Base-by-base conservation (phyloP, 2,329 filamentous ascomycete genomes). In the Tolypocladium tropicale region DNA sequence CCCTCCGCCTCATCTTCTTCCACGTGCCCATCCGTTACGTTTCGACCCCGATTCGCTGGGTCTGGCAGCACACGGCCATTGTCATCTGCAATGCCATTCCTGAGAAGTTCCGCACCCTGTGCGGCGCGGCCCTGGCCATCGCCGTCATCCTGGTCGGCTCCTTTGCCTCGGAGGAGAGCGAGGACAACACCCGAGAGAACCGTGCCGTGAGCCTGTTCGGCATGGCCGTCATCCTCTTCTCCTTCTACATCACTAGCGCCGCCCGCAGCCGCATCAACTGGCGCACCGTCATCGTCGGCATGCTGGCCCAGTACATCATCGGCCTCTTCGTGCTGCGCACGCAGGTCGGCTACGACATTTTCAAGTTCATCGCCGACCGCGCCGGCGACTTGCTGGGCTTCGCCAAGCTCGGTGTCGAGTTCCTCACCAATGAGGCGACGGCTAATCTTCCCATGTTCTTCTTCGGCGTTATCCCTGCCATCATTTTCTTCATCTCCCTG, bases 401-500 rank as follows among this genome's bases (percentile, higher is more conserved):
- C 64, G 88, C 92, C 28, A 74, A 76, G 21, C 70, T 89, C 34
- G 92, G 92, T 68, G 82, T 89, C 0, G 68, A 70, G 0, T 96
- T 96, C 76, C 72, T 96, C 63, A 73, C 70, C 11, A 57, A 55
- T 25, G 23, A 53, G 0, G 60, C 65, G 0, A 87, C 84, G 0
- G 74, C 75, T 16, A 37, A 71, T 3, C 65, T 78, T 1, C 62
- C 65, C 4, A 90, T 80, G 81, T 96, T 95, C 80, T 78, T 96
- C 60, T 78, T 87, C 53, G 76, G 79, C 53, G 90, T 95, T 59
- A 79, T 95, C n/a, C 90, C 92, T 0, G 85, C 92, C 64, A 95
- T 96, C 72, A 90, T 96, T 75, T 96, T 96, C 83, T 96, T 96
- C 82, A 88, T 96, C 57, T 84, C 91, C 1, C 78, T 96, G n/a